Evolutionary conservation across 139 green algal genomes (phyloP), one percentile per base, ranked within the genome.

Genomic region (Ettlia oleoabundans): DNA sequence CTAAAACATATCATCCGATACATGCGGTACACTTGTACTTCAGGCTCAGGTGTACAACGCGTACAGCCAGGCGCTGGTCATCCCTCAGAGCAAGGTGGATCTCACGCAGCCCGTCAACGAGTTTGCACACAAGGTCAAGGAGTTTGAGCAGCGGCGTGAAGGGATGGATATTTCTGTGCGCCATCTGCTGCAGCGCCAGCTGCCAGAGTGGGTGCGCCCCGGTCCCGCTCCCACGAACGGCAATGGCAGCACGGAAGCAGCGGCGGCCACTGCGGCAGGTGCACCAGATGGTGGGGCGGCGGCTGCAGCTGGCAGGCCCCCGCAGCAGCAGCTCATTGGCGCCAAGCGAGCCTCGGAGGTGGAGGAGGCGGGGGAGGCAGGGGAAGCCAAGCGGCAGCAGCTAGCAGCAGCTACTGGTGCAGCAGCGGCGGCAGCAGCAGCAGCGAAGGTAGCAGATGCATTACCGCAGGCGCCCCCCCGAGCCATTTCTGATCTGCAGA

Each of bases 141-240:
- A 82, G 33, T 87, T 79, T 51, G 40, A 65, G 41, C 53, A 86
- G 35, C 84, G 84, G 58, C 82, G 67, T 67, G 33, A 52, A 35
- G 87, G 89, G 51, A 97, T 97, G 93, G 88, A 96, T 37, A 84
- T 96, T n/a, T 18, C 62, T 0, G 90, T 97, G 41, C 51, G 71
- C 0, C 89, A 93, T 65, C n/a, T 94, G 30, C 47, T 83, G 64
- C 55, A 58, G 63, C 65, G 66, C 2, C 65, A 78, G 24, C 33
- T 83, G 15, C 78, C 78, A 4, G 64, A 76, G 7, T 83, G 78
- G 78, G 35, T 83, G 47, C 65, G 51, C 19, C 10, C 19, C 6
- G 4, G 38, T 22, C 37, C 63, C 63, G 35, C 32, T 18, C 30
- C 19, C 40, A 38, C 15, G 41, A 63, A 19, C 15, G 32, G 74